phyloP scores from a whole-genome alignment of 2,329 filamentous ascomycete genomes.

The Cladosporium colombiae region DNA sequence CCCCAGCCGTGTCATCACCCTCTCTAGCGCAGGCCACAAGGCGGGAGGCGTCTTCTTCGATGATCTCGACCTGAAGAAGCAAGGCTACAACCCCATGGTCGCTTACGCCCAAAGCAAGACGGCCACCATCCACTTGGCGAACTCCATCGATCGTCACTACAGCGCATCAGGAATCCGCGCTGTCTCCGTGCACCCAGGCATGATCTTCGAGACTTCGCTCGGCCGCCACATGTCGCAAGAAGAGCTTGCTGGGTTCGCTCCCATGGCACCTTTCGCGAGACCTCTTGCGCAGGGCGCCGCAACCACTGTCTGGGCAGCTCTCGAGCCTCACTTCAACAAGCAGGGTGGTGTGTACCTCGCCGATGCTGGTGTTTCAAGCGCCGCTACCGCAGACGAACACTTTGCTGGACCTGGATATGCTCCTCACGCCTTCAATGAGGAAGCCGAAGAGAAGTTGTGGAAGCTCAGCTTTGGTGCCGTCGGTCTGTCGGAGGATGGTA shows the following conservation, averaged over 20 bases:
- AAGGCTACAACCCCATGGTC: slow-evolving; percentile 25
- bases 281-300: slow-evolving; percentile 50
- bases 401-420: background rate
- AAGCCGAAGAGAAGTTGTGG: no score
- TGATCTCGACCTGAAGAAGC: slow-evolving; percentile 35
- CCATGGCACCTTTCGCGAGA: slow-evolving; percentile 27
- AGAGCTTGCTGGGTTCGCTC: background rate
- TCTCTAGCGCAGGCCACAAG: slow-evolving; percentile 48
- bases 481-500: no score
- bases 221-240: slow-evolving; percentile 4
- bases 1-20: slow-evolving; percentile 42
- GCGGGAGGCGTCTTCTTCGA: slow-evolving; percentile 29
- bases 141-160: slow-evolving; percentile 53
- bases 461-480: no score
- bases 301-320: slow-evolving; percentile 50
- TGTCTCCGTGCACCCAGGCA: slow-evolving; percentile 44
- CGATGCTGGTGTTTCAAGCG: slow-evolving; percentile 38
- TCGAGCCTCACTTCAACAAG: slow-evolving; percentile 31
- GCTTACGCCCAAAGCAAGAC: slow-evolving; percentile 55
- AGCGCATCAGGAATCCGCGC: slow-evolving; percentile 40
- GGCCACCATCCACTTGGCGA: slow-evolving; percentile 55
- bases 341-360: slow-evolving; percentile 51
- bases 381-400: background rate
- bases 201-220: background rate
- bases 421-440: no score